Evolutionary conservation across 129 eudicot species (phyloP).

Genomic region (carrot (Daucus carota)): DNA sequence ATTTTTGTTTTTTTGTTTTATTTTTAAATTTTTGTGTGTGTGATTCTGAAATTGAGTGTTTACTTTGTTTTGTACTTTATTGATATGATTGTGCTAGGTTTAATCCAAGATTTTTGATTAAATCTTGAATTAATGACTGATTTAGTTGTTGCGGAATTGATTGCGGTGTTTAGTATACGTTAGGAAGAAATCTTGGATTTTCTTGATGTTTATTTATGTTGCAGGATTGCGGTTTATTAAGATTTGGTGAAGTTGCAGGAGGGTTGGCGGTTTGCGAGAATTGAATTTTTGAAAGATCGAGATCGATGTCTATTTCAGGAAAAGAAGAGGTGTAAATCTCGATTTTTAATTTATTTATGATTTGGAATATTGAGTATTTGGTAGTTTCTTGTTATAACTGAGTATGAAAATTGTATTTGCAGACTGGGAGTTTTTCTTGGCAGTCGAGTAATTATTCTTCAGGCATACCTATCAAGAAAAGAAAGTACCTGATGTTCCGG

Average conservation of each 20-base stretch:
- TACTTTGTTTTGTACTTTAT: neutral
- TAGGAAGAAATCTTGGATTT: neutral
- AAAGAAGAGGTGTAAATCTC: constrained; percentile 32
- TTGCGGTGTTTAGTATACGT: neutral
- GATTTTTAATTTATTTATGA: neutral
- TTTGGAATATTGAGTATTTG: neutral
- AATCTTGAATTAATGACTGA: neutral
- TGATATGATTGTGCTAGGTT: neutral
- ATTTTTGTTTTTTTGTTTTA: neutral
- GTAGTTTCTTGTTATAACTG: neutral
- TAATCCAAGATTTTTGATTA: neutral
- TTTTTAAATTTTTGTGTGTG: neutral
- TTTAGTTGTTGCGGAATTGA: neutral
- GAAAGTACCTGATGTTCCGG: constrained; percentile 24
- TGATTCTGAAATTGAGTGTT: neutral
- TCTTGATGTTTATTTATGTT: neutral
- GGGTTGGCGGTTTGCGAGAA: neutral
- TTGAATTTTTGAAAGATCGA: neutral
- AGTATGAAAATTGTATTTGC: constrained; percentile 13
- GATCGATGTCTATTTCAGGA: constrained; percentile 30
- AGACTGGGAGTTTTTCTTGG: constrained; percentile 28
- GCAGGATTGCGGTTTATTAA: neutral
- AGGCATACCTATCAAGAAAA: constrained; percentile 43
- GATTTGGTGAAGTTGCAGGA: neutral
- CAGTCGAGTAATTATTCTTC: constrained; percentile 25